These are phyloP conservation scores for Canariomyces notabilis DNA, from an alignment of 2,329 filamentous ascomycete species.

Conservation along the genomic window DNA sequence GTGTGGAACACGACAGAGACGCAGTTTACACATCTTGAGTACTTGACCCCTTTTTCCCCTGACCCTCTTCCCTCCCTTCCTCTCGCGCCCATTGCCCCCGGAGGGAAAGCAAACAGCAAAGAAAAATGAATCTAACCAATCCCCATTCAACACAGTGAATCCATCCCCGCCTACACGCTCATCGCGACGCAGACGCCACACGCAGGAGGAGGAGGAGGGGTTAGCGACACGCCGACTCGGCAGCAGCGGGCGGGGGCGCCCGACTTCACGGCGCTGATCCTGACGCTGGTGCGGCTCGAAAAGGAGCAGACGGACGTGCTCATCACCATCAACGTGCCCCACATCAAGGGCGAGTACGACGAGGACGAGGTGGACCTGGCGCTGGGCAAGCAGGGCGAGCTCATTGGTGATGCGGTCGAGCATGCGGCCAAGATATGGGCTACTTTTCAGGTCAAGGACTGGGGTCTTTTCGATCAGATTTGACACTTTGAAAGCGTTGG, in stretches of 20 bases:
- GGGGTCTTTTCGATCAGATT: constrained; percentile 61
- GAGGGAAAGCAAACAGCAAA: too few species aligned
- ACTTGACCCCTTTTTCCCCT: constrained; percentile 23
- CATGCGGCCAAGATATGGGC: constrained; percentile 64
- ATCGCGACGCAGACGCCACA: constrained; percentile 59
- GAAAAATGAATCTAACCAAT: not conserved
- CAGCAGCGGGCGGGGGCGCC: constrained; percentile 37
- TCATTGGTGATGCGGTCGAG: constrained; percentile 65
- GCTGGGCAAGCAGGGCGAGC: constrained; percentile 58
- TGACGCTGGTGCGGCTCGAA: constrained; percentile 72
- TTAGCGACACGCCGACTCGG: constrained; percentile 20
- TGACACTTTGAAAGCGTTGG: constrained; percentile 16
- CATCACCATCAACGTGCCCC: constrained; percentile 82
- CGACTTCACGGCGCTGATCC: constrained; percentile 69
- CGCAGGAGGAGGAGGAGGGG: too few species aligned
- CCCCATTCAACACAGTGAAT: constrained; percentile 31
- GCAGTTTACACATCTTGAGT: constrained; percentile 52
- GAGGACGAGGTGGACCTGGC: constrained; percentile 66
- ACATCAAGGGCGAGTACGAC: constrained; percentile 69
- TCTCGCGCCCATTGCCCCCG: not conserved
- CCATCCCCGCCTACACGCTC: constrained; percentile 61
- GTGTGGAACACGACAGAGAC: constrained; percentile 63
- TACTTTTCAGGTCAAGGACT: constrained; percentile 74
- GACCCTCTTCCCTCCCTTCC: not conserved
- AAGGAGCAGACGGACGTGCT: constrained; percentile 74